A percentile compares a stretch with the other conserved stretches of the same genome.
These are phyloP conservation scores for Harringtonia aguacate DNA, from an alignment of 2,329 filamentous ascomycete genomes.

Conservation along the genomic window DNA sequence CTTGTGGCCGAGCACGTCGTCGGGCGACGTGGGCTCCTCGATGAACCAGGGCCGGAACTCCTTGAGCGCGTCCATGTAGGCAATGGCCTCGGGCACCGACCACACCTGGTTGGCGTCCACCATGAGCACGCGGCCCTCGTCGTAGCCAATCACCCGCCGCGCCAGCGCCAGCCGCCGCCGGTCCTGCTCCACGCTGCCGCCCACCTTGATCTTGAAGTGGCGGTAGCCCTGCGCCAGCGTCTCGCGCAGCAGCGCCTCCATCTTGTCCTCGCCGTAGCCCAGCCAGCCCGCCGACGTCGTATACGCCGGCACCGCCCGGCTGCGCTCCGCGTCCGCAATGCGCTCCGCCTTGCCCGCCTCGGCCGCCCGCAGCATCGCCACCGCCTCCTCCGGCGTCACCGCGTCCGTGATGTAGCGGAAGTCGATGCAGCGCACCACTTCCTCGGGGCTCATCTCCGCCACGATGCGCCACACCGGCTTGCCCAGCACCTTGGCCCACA, in stretches of 20 bases:
- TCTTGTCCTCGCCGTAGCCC: constrained; percentile 82
- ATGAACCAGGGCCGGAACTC: constrained; percentile 91
- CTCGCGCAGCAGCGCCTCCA: constrained; percentile 63
- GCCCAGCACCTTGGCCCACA: constrained; percentile 79
- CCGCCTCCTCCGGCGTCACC: constrained; percentile 75
- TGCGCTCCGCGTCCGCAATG: constrained; percentile 61
- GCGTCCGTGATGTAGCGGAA: constrained; percentile 93
- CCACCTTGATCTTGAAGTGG: constrained; percentile 90
- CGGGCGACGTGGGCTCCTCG: constrained; percentile 84
- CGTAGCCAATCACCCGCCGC: constrained; percentile 66
- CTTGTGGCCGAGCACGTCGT: constrained; percentile 83
- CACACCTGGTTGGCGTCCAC: constrained; percentile 90
- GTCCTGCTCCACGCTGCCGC: constrained; percentile 62
- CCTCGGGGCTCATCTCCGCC: constrained; percentile 79
- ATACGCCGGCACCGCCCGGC: constrained; percentile 75
- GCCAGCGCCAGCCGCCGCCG: constrained; percentile 60
- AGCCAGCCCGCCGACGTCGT: constrained; percentile 87
- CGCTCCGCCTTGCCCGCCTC: constrained; percentile 60
- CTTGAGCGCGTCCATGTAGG: constrained; percentile 71
- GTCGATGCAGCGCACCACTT: constrained; percentile 81
- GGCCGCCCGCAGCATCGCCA: constrained; percentile 56
- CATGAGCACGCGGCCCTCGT: constrained; percentile 69
- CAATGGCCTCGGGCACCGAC: constrained; percentile 81
- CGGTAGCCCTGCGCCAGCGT: constrained; percentile 67
- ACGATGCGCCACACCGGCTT: constrained; percentile 91